Base-by-base conservation (phyloP, 768 basidiomycete genomes). In the Calocybe gangraenosa region DNA sequence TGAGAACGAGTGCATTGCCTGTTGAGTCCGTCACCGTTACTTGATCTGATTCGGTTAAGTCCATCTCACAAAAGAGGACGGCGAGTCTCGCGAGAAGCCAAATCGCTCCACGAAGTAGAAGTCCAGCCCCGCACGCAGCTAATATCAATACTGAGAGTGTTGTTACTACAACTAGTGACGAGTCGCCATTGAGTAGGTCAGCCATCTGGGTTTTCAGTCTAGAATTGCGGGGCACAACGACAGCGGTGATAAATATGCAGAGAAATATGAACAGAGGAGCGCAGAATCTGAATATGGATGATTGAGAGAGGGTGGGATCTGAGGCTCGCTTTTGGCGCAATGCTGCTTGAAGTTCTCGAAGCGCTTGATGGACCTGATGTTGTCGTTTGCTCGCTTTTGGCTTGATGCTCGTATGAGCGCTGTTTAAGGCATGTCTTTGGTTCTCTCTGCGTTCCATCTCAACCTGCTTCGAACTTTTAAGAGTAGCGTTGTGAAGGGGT, bases 51-150 rank as follows among this genome's bases (percentile, higher is more conserved):
- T 19, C 40, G 10, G 10, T 32, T 3, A 54, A 22, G n/a, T 54
- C 53, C 33, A 48, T 40, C 18, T 51, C 53, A 40, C 53, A 54
- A 39, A 54, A 54, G 1, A 36, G 31, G 30, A 31, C 39, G 2
- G 28, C 41, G 4, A 51, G 21, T 35, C 38, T 48, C 15, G 47
- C 53, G 13, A 44, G 41, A 6, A 48, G 8, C 50, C 50, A 54
- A 7, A 54, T 47, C 3, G 20, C 20, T 1, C 19, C 38, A 18
- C 50, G 25, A 34, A 54, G 33, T 1, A 44, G 11, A 3, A 41
- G n/a, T 7, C 51, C 33, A 8, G 28, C 38, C 10, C 18, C 31
- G 11, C 35, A 11, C 11, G 39, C 14, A 19, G 36, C 40, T 19
- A 43, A 21, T 22, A 28, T 40, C 25, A 49, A 17, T 3, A 28